Base-by-base conservation (phyloP, 2,329 filamentous ascomycete genomes). In the Fusarium torreyae region DNA sequence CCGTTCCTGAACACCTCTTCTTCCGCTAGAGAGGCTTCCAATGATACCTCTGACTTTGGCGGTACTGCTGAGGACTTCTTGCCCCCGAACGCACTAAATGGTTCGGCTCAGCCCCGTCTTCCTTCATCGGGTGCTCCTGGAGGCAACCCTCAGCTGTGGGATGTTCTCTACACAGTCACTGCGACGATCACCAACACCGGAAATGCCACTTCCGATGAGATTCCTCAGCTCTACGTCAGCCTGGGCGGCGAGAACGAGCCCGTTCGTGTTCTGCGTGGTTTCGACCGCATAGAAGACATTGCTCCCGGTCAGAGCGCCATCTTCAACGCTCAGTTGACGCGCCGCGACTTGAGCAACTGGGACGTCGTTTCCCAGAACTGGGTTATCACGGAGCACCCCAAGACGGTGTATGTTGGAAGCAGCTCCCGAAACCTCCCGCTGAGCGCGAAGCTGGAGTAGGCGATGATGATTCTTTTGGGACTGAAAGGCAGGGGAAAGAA, bases 311-410 rank as follows among this genome's bases (percentile, higher is more conserved):
- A 88, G 78, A 88, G 86, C 52, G 84, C 82, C 5, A 87, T 85
- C 3, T 97, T 96, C 83, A 84, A 79, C 1, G 89, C 88, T 1
- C 86, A 89, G 17, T 80, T 98, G 57, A 94, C 90, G 7, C 87
- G 94, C 39, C 89, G 94, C 58, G 95, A 98, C 76, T 72, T 98
- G 57, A 94, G 91, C 77, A 96, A 94, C 82, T 98, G 95, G 94
- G 93, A 97, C 71, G 83, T 87, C 1, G 84, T 76, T 2, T 78
- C 81, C n/a, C 94, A 98, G 84, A 91, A 98, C 83, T 98, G 95
- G 94, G 87, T 94, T 45, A 73, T 89, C n/a, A 84, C 81, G 10
- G 71, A 80, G 18, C 74, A 80, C 46, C 75, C 82, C 58, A 89
- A 89, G 83, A 87, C 77, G 56, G 83, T 87, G 14, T 87, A 77